phyloP scores from a whole-genome alignment of 768 basidiomycete species.

The Lentinula guzmanii region DNA sequence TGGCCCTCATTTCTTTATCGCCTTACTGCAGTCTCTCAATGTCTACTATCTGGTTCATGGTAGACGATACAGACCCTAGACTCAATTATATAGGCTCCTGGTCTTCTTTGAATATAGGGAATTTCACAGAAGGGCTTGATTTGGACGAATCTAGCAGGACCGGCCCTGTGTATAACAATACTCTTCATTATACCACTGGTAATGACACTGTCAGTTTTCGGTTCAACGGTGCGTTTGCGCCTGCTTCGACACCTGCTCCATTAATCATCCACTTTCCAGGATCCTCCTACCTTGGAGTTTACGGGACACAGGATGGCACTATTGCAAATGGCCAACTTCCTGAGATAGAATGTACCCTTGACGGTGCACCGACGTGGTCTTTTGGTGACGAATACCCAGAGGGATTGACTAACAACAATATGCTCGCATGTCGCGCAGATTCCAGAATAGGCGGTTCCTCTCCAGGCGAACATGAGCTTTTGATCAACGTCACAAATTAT shows the following conservation, averaged over 20 bases:
- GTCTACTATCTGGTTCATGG: conserved; percentile 4
- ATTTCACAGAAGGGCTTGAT: neutral
- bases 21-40: neutral
- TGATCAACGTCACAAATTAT: conserved; percentile 2
- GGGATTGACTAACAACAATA: neutral
- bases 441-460: neutral
- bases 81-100: neutral
- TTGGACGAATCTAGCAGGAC: neutral
- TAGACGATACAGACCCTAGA: conserved; percentile 2
- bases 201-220: neutral
- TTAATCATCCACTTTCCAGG: neutral
- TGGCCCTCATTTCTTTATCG: neutral
- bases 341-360: neutral
- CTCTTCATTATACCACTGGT: neutral
- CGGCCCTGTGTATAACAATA: neutral
- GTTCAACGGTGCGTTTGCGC: conserved; percentile 2
- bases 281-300: neutral
- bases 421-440: neutral
- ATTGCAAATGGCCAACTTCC: neutral
- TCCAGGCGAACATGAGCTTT: conserved; percentile 2
- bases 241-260: neutral
- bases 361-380: neutral
- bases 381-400: neutral
- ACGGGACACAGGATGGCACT: neutral
- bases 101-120: neutral